Evolutionary conservation across 2,329 filamentous ascomycete species (phyloP), one percentile per base, ranked within the genome.

Genomic region (Calonectria ilicicola): DNA sequence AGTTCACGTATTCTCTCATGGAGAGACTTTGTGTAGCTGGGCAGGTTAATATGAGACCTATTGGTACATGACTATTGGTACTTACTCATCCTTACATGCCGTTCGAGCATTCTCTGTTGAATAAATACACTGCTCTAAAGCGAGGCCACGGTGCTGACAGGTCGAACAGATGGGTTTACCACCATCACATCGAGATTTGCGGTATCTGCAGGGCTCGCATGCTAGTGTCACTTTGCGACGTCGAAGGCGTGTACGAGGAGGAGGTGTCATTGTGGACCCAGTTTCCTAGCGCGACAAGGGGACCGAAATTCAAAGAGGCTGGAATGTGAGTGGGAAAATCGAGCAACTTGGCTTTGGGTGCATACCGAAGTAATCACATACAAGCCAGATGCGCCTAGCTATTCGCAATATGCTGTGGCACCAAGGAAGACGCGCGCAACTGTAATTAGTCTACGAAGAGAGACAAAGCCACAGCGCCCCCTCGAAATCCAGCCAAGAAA

Each of bases 161-260:
- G 83, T 82, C n/a, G 82, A 84, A 76, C 85, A 87, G 15, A 87
- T 83, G 27, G 85, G 86, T 74, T 86, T 86, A n/a, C 67, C 78
- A 23, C 85, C 85, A 73, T 87, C 85, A 67, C 85, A 86, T 1
- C 83, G 82, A 6, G 83, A 78, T 73, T 87, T 86, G 58, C 84
- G 82, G 65, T 84, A 81, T 32, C 85, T 80, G 66, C 85, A 87
- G 4, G 83, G 80, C 67, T 86, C 84, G 70, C 85, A 87, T 17
- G 84, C 85, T 8, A 86, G 76, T 1, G 83, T 78, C n/a, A 85
- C 80, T 69, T 78, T 78, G 46, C 72, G 75, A 29, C 73, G 70
- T 5, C 73, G 64, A 32, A 32, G 29, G 29, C 29, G 29, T 5
- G 29, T 32, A 32, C 29, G 29, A 2, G 29, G 29, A 5, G 29